phyloP scores from a whole-genome alignment of 805 yeast genomes.

The Novakomyces olei region DNA sequence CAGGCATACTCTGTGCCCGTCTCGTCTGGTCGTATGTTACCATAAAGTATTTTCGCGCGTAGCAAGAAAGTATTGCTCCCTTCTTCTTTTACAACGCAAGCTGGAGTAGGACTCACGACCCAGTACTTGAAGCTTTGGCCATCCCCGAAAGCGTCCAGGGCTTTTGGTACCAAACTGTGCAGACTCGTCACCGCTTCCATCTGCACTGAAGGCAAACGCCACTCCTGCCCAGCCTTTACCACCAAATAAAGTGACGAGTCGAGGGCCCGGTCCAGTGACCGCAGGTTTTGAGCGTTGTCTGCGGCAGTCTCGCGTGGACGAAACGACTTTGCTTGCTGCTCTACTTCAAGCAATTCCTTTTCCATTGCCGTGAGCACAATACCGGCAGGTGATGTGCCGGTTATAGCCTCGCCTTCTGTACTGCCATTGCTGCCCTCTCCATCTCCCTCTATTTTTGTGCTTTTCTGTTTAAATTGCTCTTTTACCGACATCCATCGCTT shows the following conservation, averaged over 20 bases:
- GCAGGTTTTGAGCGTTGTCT: slow-evolving; percentile 37
- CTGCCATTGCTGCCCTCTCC: slow-evolving; percentile 52
- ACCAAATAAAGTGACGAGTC: slow-evolving; percentile 61
- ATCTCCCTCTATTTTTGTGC: slow-evolving; percentile 31
- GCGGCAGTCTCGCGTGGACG: slow-evolving; percentile 59
- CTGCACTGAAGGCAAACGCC: slow-evolving; percentile 44
- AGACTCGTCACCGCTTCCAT: background rate
- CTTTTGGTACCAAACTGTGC: background rate
- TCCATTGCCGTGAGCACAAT: slow-evolving; percentile 8
- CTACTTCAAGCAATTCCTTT: slow-evolving; percentile 21
- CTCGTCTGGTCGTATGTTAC: no score
- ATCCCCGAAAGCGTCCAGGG: no score
- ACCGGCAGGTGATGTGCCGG: slow-evolving; percentile 2
- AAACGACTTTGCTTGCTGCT: slow-evolving; percentile 42
- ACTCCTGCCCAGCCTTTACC: slow-evolving; percentile 25
- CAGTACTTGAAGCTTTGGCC: no score
- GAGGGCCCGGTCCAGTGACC: slow-evolving; percentile 57
- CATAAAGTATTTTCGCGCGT: no score
- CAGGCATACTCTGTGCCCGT: no score
- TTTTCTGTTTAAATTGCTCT: background rate
- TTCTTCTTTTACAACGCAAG: no score
- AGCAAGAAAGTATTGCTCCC: no score
- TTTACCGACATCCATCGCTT: slow-evolving; percentile 44
- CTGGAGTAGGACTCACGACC: no score
- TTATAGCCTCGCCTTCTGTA: slow-evolving; percentile 37